Evolutionary conservation across 306 rosid species (phyloP).

Genomic region (Malus sieversii): DNA sequence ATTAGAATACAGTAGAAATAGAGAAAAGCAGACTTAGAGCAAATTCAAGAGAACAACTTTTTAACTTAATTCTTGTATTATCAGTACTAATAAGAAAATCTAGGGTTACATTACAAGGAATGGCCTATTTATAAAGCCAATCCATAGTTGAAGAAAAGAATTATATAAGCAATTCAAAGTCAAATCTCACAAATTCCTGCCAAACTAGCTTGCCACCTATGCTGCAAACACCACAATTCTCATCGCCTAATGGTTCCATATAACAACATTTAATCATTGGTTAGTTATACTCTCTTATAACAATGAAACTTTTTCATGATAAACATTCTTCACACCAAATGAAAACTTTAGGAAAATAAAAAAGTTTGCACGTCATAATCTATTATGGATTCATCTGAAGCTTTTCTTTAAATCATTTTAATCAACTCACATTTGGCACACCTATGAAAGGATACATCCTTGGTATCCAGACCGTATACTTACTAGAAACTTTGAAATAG

Average conservation of each 20-base stretch:
- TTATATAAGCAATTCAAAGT: neutral
- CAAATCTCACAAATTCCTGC: neutral
- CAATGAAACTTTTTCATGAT: neutral
- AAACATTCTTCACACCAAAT: neutral
- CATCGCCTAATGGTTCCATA: neutral
- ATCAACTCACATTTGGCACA: neutral
- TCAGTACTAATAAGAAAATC: neutral
- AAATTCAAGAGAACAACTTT: neutral
- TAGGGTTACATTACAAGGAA: neutral
- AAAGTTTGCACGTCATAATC: neutral
- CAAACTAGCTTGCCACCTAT: neutral
- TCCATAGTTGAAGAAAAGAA: neutral
- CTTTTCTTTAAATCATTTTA: neutral
- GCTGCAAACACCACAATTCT: neutral
- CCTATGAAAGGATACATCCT: neutral
- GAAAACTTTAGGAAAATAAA: neutral
- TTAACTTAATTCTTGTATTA: neutral
- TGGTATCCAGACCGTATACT: neutral
- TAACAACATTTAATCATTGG: neutral
- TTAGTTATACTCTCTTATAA: neutral
- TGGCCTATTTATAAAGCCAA: neutral
- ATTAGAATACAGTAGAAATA: neutral
- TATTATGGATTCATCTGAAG: neutral
- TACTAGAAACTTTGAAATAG: neutral
- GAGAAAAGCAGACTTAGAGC: neutral